These are phyloP conservation scores for Pseudohalonectria lignicola DNA, from an alignment of 2,329 filamentous ascomycete species.

Conservation along the genomic window DNA sequence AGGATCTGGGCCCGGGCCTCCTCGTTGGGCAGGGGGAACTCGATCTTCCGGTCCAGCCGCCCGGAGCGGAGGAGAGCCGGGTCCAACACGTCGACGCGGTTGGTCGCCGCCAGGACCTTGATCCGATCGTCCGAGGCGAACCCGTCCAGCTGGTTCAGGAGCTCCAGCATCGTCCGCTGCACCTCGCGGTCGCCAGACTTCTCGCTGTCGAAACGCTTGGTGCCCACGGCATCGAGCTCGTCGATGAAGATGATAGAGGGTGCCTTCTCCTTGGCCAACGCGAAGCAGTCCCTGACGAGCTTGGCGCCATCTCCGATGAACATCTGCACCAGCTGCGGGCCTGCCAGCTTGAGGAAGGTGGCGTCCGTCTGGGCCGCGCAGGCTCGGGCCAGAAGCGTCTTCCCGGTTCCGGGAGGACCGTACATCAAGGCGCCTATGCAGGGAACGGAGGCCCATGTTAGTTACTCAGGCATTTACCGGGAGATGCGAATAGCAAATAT, in stretches of 20 bases:
- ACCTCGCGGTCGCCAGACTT: conserved; percentile 98
- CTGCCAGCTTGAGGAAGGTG: conserved; percentile 96
- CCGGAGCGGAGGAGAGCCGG: conserved; percentile 85
- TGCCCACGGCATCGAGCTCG: conserved; percentile 95
- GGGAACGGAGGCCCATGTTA: too few relatives aligned
- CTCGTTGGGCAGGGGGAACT: conserved; percentile 96
- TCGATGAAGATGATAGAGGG: conserved; percentile 99
- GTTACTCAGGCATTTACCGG: too few relatives aligned
- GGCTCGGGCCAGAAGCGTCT: conserved; percentile 85
- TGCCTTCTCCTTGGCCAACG: conserved; percentile 95
- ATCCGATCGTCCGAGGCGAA: conserved; percentile 95
- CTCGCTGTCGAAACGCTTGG: conserved; percentile 96
- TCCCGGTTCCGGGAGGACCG: conserved; percentile 81
- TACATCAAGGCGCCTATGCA: conserved; percentile 91
- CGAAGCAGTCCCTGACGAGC: conserved; percentile 94
- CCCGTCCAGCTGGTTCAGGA: conserved; percentile 95
- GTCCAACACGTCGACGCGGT: conserved; percentile 88
- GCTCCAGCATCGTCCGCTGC: conserved; percentile 95
- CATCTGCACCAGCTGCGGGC: conserved; percentile 97
- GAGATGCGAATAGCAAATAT: too few relatives aligned
- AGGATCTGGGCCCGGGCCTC: conserved; percentile 95
- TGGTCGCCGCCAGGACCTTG: conserved; percentile 91
- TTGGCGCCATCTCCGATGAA: conserved; percentile 99
- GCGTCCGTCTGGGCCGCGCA: conserved; percentile 97
- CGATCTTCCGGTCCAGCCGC: conserved; percentile 91